These are phyloP conservation scores for Ceratobasidium sp. DNA, from an alignment of 1,284 basidiomycete species.

Conservation along the genomic window DNA sequence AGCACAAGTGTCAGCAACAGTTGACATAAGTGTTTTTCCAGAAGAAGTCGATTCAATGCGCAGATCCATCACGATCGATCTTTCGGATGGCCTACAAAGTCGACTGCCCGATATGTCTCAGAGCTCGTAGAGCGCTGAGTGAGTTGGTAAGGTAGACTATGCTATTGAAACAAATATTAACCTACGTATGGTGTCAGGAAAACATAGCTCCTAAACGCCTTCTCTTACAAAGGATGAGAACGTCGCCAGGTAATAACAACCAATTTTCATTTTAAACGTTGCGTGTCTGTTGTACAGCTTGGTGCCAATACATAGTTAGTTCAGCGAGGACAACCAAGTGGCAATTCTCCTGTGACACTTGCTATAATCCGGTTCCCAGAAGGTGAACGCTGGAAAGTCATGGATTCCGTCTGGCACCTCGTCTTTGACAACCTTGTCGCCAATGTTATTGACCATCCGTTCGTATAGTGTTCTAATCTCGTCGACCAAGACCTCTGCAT, in stretches of 20 bases:
- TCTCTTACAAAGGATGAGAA: too few species aligned
- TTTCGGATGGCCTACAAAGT: not conserved
- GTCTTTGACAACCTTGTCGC: conserved; percentile 61
- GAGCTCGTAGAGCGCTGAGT: conserved; percentile 7
- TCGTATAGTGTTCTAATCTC: conserved; percentile 63
- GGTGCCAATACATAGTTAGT: not conserved
- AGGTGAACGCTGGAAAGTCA: conserved; percentile 66
- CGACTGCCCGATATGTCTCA: not conserved
- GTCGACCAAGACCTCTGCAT: conserved; percentile 68
- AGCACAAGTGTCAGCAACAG: not conserved
- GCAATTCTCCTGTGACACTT: conserved; percentile 49
- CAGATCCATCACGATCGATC: not conserved
- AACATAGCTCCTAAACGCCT: too few species aligned
- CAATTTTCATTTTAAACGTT: not conserved
- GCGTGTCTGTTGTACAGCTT: not conserved
- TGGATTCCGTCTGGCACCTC: conserved; percentile 69
- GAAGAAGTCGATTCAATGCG: too few species aligned
- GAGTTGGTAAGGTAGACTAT: not conserved
- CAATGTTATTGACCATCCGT: conserved; percentile 61
- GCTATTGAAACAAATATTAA: not conserved
- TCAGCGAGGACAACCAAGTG: conserved; percentile 29
- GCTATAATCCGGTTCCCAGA: conserved; percentile 70
- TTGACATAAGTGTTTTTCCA: conserved; percentile 6
- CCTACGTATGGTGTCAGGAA: not conserved
- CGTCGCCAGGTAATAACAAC: not conserved